Conservation (phyloP, 2,329 filamentous ascomycete genomes). For the Trichoderma afroharzianum region DNA sequence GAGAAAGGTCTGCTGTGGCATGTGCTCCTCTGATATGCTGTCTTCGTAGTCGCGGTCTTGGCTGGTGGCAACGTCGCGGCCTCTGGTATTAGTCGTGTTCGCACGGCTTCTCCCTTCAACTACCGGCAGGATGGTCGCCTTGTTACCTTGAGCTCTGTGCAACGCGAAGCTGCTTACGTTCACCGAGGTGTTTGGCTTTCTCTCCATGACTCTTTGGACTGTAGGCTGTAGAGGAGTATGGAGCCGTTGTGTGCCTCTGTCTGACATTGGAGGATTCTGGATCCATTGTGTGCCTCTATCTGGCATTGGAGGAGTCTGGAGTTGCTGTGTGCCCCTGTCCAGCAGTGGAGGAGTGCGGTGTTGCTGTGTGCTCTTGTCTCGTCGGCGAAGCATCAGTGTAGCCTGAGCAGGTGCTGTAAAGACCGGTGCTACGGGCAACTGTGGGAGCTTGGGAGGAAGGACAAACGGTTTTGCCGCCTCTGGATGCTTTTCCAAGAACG, state of each 20-base stretch:
- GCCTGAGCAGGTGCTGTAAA: background rate
- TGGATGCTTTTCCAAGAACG: slow-evolving; percentile 3
- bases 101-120: background rate
- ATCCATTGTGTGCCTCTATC: background rate
- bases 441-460: background rate
- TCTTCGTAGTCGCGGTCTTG: slow-evolving; percentile 4
- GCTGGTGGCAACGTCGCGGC: background rate
- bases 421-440: background rate
- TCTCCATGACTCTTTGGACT: background rate
- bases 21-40: background rate
- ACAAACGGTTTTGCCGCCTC: slow-evolving; percentile 5
- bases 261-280: background rate
- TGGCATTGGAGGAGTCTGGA: background rate
- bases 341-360: background rate
- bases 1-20: background rate
- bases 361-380: background rate
- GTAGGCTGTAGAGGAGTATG: background rate
- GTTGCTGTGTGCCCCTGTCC: background rate
- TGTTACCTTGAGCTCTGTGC: slow-evolving; percentile 22
- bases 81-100: background rate
- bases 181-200: background rate
- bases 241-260: background rate
- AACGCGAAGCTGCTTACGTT: slow-evolving; percentile 24
- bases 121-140: slow-evolving; percentile 24
- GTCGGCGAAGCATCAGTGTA: background rate